Base-by-base conservation (phyloP, 2,329 filamentous ascomycete species). In the Aspergillus felis region DNA sequence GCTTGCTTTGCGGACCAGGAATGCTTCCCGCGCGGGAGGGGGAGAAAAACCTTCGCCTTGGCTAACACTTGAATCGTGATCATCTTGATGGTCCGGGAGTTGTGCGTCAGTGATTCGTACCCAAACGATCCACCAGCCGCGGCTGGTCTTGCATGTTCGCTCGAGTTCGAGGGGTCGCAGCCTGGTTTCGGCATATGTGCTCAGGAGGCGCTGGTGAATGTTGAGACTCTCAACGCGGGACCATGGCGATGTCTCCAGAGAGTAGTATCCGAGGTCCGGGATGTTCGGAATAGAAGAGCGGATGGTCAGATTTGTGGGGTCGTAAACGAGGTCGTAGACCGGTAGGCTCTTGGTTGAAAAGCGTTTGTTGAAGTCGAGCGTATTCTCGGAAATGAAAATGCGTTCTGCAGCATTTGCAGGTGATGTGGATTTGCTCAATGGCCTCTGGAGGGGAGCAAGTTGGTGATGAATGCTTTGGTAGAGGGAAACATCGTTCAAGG, bases 41-140 rank as follows among this genome's bases (percentile, higher is more conserved):
- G 47, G 24, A 46, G 52, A 49, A 24, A 22, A 9, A 8, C 56
- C 51, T 38, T 59, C 44, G 35, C 50, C 51, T 1, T 56, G 56
- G n/a, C 56, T 51, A 22, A 57, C 50, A 20, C 56, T 56, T n/a
- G 57, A 38, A 51, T 56, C 35, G 60, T 61, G 27, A 59, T 44
- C 12, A 56, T 50, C 29, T 55, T 57, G 58, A 29, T 56, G 52
- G 54, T 38, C 50, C 49, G 14, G 35, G 54, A 54, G 27, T 49
- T 61, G 44, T 12, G 53, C 50, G 49, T 57, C 52, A 4, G 75
- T 75, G 29, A 86, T 70, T 8, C 83, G 79, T 70, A 87, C 81
- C 85, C 85, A 88, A 24, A 87, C 81, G 2, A 88, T 78, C 85
- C 85, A 88, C 85, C 85, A 88, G 6, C 83, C 83, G n/a, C 85